Base-by-base conservation (phyloP, 2,329 filamentous ascomycete species). In the Clonostachys rosea region DNA sequence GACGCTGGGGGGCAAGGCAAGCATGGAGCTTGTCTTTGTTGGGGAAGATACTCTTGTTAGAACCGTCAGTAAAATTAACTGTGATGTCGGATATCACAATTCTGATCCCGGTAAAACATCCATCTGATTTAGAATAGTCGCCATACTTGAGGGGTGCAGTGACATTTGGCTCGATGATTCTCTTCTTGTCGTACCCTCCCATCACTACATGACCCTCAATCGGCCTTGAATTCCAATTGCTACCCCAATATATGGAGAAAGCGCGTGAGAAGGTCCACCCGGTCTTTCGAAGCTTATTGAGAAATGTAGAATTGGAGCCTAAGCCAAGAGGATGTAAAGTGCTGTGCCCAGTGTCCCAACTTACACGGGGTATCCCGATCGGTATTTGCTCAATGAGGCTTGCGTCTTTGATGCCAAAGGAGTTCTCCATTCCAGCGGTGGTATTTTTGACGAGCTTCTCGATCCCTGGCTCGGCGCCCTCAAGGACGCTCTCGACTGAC, bases 241-340 rank as follows among this genome's bases (percentile, higher is more conserved):
- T 56, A 0, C 64, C 63, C 65, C 62, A 67, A 50, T 62, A 68
- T 14, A 66, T 58, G 2, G 65, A 67, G 63, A 63, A 63, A 4
- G 62, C 62, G 5, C 59, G 48, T 2, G 59, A 58, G 4, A 54
- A 51, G 34, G 61, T 60, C 48, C 50, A 44, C 2, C 50, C 47
- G 5, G 51, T 55, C 1, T 50, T 30, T 1, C 49, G 51, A 1
- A 64, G 30, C 1, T 54, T 43, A 37, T 58, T 63, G 34, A 64
- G 59, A 24, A 56, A 58, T 1, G 60, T 63, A 4, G 62, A 65
- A 44, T 65, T 62, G 2, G 50, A 46, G 0, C 62, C 62, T 0
- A 65, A 42, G 2, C 61, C 60, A 2, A 64, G 55, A 0, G 57
- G 49, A 35, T 62, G 60, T 2, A 62, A 46, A 2, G 53, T 52